Evolutionary conservation across 2,329 filamentous ascomycete species (phyloP).

Genomic region (Ophiocordyceps australis): DNA sequence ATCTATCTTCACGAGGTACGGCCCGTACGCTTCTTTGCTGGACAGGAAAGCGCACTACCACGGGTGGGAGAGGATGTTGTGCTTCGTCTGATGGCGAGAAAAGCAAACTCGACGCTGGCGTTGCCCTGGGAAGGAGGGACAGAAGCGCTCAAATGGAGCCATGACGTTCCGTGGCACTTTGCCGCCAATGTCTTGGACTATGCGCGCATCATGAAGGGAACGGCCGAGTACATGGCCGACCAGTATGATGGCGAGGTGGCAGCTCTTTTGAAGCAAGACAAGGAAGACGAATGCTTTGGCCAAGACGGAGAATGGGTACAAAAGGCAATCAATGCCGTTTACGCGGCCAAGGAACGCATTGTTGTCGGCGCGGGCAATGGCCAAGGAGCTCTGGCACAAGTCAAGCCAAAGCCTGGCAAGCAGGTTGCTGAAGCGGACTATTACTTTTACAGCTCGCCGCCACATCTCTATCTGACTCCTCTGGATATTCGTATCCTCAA

Average conservation of each 20-base stretch:
- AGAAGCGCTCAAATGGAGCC: conserved; percentile 47
- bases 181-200: conserved; percentile 90
- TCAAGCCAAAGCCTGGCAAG: conserved; percentile 5
- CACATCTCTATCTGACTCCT: conserved; percentile 78
- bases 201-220: conserved; percentile 87
- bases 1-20: conserved; percentile 84
- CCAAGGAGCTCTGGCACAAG: conserved; percentile 6
- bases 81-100: conserved; percentile 66
- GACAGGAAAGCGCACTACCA: conserved; percentile 68
- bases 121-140: conserved; percentile 65
- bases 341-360: conserved; percentile 61
- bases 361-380: conserved; percentile 24
- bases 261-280: conserved; percentile 57
- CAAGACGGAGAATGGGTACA: conserved; percentile 88
- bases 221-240: conserved; percentile 66
- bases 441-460: conserved; percentile 75
- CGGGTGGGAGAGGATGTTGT: conserved; percentile 79
- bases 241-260: conserved; percentile 69
- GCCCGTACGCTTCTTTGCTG: conserved; percentile 79
- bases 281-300: conserved; percentile 82
- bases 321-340: conserved; percentile 61
- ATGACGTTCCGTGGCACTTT: conserved; percentile 88
- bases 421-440: conserved; percentile 33
- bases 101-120: conserved; percentile 66
- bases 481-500: conserved; percentile 87